Conservation (phyloP, 2,329 filamentous ascomycete species). For the Trichoderma sp. region DNA sequence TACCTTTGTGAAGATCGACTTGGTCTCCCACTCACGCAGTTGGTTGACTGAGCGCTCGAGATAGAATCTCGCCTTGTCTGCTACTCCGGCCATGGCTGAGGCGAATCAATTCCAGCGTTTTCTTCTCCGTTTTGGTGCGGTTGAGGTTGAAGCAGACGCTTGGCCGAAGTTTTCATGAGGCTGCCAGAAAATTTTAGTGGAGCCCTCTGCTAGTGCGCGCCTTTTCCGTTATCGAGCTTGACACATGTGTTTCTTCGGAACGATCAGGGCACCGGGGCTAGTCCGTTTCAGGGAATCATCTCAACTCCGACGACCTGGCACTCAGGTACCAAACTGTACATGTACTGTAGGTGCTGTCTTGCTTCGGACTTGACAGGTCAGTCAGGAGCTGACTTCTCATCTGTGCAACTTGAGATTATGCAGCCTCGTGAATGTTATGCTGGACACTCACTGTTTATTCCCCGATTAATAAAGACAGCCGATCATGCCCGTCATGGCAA, state of each 20-base stretch:
- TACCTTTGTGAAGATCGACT: slow-evolving; percentile 85
- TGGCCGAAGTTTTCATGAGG: slow-evolving; percentile 34
- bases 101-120: background rate
- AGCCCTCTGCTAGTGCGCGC: slow-evolving; percentile 10
- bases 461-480: too few species aligned
- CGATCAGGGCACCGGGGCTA: slow-evolving; percentile 14
- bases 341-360: background rate
- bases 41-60: slow-evolving; percentile 91
- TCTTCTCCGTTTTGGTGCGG: background rate
- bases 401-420: background rate
- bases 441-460: background rate
- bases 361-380: too few species aligned
- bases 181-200: slow-evolving; percentile 35
- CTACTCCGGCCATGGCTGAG: slow-evolving; percentile 71
- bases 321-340: background rate
- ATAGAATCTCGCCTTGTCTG: slow-evolving; percentile 94
- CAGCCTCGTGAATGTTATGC: background rate
- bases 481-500: background rate
- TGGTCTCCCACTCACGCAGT: slow-evolving; percentile 87
- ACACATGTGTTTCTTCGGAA: background rate
- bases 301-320: background rate
- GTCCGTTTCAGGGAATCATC: background rate
- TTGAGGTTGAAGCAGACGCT: background rate
- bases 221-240: slow-evolving; percentile 18
- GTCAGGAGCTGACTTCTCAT: too few species aligned